phyloP scores from a whole-genome alignment of 106 monocot species.

The Cymbidium sinense region DNA sequence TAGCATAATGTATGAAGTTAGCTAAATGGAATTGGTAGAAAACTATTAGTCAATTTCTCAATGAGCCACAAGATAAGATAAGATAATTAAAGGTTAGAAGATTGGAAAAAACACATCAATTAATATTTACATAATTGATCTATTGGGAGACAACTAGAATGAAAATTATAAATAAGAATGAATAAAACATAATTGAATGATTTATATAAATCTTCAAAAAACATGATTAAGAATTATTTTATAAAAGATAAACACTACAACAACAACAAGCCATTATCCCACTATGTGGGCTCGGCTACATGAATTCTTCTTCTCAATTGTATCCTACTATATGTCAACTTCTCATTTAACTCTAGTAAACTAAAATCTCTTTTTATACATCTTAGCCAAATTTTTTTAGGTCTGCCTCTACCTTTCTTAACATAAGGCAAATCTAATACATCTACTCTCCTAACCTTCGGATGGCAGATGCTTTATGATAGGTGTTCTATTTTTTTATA shows the following conservation, averaged over 20 bases:
- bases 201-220: constrained; percentile 15
- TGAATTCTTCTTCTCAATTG: too few species aligned
- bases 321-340: too few species aligned
- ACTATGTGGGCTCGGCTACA: too few species aligned
- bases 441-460: too few species aligned
- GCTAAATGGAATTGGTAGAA: neutral
- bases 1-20: neutral
- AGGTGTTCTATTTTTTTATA: too few species aligned
- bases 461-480: too few species aligned
- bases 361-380: too few species aligned
- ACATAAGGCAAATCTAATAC: too few species aligned
- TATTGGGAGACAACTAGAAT: neutral
- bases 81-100: neutral
- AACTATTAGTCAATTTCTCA: neutral
- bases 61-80: neutral
- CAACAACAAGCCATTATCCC: too few species aligned
- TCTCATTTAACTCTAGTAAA: too few species aligned
- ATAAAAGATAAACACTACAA: constrained; percentile 59
- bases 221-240: constrained; percentile 39
- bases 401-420: too few species aligned
- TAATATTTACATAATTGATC: neutral
- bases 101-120: constrained; percentile 2
- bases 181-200: constrained; percentile 9
- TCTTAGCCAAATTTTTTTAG: too few species aligned
- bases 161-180: neutral